Conservation (phyloP, 2,329 filamentous ascomycete genomes). For the Sporothrix globosa region DNA sequence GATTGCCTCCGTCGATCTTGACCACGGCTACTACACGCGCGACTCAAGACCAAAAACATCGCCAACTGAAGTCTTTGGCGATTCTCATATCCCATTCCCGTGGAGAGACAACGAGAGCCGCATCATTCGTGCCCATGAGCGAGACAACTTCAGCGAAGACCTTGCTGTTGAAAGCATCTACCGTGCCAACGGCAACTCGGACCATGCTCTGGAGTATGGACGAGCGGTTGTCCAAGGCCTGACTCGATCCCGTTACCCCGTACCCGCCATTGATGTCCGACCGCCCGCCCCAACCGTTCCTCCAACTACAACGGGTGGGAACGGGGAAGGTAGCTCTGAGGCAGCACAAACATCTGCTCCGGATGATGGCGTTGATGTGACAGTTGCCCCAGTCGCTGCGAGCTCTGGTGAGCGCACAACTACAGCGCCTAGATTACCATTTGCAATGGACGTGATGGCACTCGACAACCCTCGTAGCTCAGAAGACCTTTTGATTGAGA, state of each 20-base stretch:
- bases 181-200: conserved; percentile 70
- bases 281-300: neutral
- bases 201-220: conserved; percentile 74
- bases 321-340: neutral
- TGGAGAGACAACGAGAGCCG: conserved; percentile 49
- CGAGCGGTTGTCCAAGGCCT: conserved; percentile 61
- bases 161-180: conserved; percentile 80
- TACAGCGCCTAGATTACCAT: conserved; percentile 33
- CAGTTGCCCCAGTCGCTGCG: conserved; percentile 1
- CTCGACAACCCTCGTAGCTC: conserved; percentile 41
- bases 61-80: conserved; percentile 44
- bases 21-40: conserved; percentile 47
- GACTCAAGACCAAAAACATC: conserved; percentile 18
- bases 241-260: conserved; percentile 65
- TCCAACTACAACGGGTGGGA: neutral
- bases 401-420: neutral
- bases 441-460: conserved; percentile 41
- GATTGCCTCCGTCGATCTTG: conserved; percentile 76
- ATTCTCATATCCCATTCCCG: conserved; percentile 50
- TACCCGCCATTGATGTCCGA: conserved; percentile 61
- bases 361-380: conserved; percentile 5
- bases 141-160: conserved; percentile 57
- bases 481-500: conserved; percentile 33
- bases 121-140: conserved; percentile 41
- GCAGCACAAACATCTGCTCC: neutral